Conservation (phyloP, 352 stramenopile species). For the Globisporangium takayamanum region DNA sequence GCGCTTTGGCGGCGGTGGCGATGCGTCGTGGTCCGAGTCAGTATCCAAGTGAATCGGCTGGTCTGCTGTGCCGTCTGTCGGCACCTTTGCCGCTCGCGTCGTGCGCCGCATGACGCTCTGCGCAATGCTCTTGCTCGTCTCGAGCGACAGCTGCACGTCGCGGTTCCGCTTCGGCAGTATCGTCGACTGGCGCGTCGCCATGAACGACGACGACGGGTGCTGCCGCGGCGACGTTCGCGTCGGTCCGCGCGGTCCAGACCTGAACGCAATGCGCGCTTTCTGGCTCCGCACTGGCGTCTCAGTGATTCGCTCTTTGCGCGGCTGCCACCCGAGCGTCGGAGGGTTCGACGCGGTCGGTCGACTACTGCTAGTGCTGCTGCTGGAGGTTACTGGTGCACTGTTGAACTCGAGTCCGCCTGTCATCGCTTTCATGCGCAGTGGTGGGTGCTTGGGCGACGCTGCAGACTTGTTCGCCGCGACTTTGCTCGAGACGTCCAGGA, state of each 20-base stretch:
- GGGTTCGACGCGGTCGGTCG: neutral
- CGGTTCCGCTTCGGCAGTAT: constrained; percentile 1
- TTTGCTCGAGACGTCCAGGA: neutral
- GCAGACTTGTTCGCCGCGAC: neutral
- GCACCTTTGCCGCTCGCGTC: neutral
- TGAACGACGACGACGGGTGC: too few species aligned
- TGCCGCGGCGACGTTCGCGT: constrained; percentile 7
- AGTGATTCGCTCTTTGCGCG: neutral
- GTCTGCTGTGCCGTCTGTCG: constrained; percentile 20
- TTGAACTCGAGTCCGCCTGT: constrained; percentile 6
- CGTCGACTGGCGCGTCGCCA: neutral
- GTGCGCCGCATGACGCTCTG: constrained; percentile 5
- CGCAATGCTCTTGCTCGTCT: neutral
- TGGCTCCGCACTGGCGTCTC: neutral
- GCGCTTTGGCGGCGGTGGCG: constrained; percentile 9
- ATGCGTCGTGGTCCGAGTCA: constrained; percentile 28
- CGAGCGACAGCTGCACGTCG: neutral
- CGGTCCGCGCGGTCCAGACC: constrained; percentile 2
- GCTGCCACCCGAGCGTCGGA: constrained; percentile 6
- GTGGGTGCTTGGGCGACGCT: neutral
- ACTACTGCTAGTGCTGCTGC: neutral
- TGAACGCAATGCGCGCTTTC: constrained; percentile 5
- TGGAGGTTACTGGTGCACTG: constrained; percentile 6
- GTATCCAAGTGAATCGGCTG: constrained; percentile 48
- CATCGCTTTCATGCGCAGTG: constrained; percentile 2